Percentiles rank a stretch among this genome's conserved stretches.
These are phyloP conservation scores for Linnemannia zychae DNA, from an alignment of 192 early-diverging fungal species.

Conservation along the genomic window DNA sequence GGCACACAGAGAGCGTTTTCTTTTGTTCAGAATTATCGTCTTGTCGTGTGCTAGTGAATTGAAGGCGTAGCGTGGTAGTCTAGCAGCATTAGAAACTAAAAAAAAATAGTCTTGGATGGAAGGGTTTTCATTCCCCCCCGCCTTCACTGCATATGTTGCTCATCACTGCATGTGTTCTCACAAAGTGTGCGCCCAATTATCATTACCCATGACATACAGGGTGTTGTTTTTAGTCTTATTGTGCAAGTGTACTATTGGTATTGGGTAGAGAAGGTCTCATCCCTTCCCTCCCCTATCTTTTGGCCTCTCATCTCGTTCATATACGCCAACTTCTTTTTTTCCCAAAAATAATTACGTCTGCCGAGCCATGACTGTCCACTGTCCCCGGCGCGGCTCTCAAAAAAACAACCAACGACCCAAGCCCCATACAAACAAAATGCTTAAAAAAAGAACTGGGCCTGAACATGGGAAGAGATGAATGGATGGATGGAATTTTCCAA, in stretches of 20 bases:
- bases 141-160: no score
- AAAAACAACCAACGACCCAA: no score
- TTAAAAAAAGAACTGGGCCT: neutral
- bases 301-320: neutral
- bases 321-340: no score
- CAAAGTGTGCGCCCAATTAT: neutral
- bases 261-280: neutral
- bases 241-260: constrained; percentile 1
- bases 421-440: no score
- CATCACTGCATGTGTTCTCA: no score
- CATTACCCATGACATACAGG: neutral
- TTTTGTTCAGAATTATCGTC: no score
- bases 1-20: neutral
- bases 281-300: neutral
- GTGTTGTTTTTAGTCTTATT: neutral
- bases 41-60: no score
- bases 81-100: no score
- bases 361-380: no score
- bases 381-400: neutral
- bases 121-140: no score
- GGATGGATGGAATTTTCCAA: constrained; percentile 10
- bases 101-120: no score
- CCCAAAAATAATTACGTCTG: neutral
- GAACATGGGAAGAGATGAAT: neutral
- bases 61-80: no score